phyloP scores from a whole-genome alignment of 202 grass and related monocot genomes.

The Musa balbisiana region DNA sequence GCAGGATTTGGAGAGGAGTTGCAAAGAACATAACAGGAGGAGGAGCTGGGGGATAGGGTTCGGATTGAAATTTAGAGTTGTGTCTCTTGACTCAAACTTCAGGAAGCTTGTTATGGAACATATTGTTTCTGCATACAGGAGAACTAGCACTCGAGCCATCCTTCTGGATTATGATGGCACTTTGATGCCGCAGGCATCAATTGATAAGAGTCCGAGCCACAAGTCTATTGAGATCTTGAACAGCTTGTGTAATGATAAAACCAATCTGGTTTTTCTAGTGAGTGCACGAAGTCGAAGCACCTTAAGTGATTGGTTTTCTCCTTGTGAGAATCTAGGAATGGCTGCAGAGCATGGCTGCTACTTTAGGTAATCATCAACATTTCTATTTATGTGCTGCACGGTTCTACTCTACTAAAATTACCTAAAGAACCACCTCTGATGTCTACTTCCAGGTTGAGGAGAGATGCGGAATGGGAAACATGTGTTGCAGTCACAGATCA shows the following conservation, averaged over 20 bases:
- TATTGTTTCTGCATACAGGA: constrained; percentile 67
- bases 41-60: constrained; percentile 89
- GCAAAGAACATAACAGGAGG: constrained; percentile 59
- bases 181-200: constrained; percentile 64
- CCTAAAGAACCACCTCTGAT: not conserved
- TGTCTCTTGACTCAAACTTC: constrained; percentile 79
- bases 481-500: constrained; percentile 37
- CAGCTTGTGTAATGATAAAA: constrained; percentile 58
- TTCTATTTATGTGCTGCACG: too few relatives aligned
- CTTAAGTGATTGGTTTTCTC: constrained; percentile 55
- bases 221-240: constrained; percentile 55
- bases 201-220: constrained; percentile 54
- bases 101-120: constrained; percentile 69
- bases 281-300: constrained; percentile 56
- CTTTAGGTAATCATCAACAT: constrained; percentile 40
- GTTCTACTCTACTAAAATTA: too few relatives aligned
- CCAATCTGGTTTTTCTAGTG: constrained; percentile 62
- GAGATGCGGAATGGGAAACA: constrained; percentile 61
- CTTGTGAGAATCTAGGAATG: constrained; percentile 54
- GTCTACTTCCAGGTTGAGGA: constrained; percentile 35
- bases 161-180: constrained; percentile 87
- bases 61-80: constrained; percentile 68
- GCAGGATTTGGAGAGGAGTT: constrained; percentile 65
- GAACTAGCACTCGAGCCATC: constrained; percentile 38
- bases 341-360: constrained; percentile 86